phyloP scores from a whole-genome alignment of 441 rosid species.

The Populus hybrid region DNA sequence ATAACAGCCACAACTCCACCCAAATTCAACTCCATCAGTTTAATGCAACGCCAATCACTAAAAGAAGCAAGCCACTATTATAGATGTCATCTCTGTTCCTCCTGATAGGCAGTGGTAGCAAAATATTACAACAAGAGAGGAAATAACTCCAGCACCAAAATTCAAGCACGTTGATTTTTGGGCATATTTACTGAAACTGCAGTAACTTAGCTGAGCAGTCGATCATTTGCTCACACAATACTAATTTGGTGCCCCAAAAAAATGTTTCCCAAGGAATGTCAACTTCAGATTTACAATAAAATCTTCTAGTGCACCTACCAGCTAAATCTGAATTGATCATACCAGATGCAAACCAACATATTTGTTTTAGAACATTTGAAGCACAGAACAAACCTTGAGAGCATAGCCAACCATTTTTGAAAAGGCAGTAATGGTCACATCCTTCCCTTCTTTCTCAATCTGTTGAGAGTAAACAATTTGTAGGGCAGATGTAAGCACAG shows the following conservation, averaged over 20 bases:
- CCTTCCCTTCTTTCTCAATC: conserved; percentile 96
- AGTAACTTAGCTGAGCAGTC: not conserved
- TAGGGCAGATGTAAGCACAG: not conserved
- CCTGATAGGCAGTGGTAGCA: not conserved
- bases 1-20: not conserved
- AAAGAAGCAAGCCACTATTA: not conserved
- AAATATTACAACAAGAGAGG: not conserved
- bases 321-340: conserved; percentile 3
- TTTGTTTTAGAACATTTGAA: not conserved
- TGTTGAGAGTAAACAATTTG: conserved; percentile 26
- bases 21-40: conserved; percentile 3
- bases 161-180: not conserved
- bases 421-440: conserved; percentile 84
- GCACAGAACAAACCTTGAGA: conserved; percentile 61
- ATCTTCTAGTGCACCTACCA: not conserved
- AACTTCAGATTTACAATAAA: not conserved
- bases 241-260: not conserved
- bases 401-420: conserved; percentile 89
- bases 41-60: not conserved
- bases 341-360: not conserved
- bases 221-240: not conserved
- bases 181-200: not conserved
- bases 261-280: not conserved
- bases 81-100: not conserved
- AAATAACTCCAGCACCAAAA: not conserved